A percentile compares a stretch with the other conserved stretches of the same genome.
These are phyloP conservation scores for Metroxylon sagu DNA, from an alignment of 176 grass and related monocot species.

Conservation along the genomic window DNA sequence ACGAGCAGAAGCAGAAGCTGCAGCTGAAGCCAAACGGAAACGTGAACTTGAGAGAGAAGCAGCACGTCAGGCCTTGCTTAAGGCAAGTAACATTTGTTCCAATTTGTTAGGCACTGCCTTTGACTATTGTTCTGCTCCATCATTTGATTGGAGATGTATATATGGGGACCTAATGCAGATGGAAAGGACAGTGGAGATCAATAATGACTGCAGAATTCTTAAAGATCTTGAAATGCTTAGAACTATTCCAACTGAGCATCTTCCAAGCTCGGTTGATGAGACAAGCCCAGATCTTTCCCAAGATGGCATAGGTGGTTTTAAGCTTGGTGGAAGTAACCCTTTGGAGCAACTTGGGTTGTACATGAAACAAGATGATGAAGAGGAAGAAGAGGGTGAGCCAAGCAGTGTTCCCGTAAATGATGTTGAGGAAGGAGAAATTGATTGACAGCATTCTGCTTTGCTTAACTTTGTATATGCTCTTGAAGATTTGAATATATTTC, in stretches of 20 bases:
- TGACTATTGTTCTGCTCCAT: not conserved
- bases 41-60: conserved; percentile 91
- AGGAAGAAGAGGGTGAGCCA: conserved; percentile 59
- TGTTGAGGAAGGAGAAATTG: conserved; percentile 91
- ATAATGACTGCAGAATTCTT: conserved; percentile 65
- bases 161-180: conserved; percentile 32
- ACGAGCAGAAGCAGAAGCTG: conserved; percentile 62
- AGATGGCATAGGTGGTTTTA: conserved; percentile 59
- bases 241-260: conserved; percentile 47
- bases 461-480: not conserved
- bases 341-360: conserved; percentile 79
- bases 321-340: conserved; percentile 55
- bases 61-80: conserved; percentile 83
- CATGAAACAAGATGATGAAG: conserved; percentile 86
- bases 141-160: not conserved
- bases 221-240: conserved; percentile 95
- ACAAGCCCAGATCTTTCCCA: conserved; percentile 50
- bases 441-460: conserved; percentile 37
- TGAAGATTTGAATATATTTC: too few species aligned
- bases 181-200: conserved; percentile 97
- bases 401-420: conserved; percentile 34
- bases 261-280: conserved; percentile 61
- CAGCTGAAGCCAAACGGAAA: conserved; percentile 70
- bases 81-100: conserved; percentile 34
- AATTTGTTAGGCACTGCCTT: not conserved